Evolutionary conservation across 306 rosid genomes (phyloP), one percentile per base, ranked within the genome.

Genomic region (Dicorynia guianensis): DNA sequence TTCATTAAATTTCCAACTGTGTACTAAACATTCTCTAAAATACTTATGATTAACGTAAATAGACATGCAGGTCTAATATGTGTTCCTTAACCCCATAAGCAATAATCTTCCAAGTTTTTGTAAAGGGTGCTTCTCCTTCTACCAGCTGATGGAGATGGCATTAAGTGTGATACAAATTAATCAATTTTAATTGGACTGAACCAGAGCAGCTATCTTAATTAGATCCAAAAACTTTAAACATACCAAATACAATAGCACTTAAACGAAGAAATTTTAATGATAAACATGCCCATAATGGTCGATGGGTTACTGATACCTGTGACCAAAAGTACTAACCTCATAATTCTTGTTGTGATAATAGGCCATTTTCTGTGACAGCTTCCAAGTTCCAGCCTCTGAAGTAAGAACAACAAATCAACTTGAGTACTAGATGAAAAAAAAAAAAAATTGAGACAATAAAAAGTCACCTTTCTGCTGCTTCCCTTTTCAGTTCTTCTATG

Each of bases 341-440:
- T 80, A 72, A 71, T 74, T 83, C 83, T 1, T 81, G 74, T 39
- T 69, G 82, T 25, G 34, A 59, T 58, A 46, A 15, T 61, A 83
- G 83, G 19, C 91, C 92, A 68, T 85, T 88, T 76, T 77, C 90
- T 48, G 81, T 63, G 57, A 46, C 36, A 19, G 82, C 77, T 63
- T 89, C 98, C 78, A 90, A 76, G 76, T 86, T 84, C 97, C 98
- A 92, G 72, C 93, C 93, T 67, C 96, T 94, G 76, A 18, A 68
- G 58, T 34, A 42, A 30, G 58, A 63, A 73, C 11, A 5, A 69
- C 66, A 25, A 43, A 50, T 83, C 36, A 82, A 84, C 61, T 36
- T 50, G 47, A 49, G 46, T 67, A 55, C 46, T 43, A 11, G 13
- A 50, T 63, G 58, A 78, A 67, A 79, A 67, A 25, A 44, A 40